These are phyloP conservation scores for Gypsophila paniculata DNA, from an alignment of 179 eudicot genomes.

Conservation along the genomic window DNA sequence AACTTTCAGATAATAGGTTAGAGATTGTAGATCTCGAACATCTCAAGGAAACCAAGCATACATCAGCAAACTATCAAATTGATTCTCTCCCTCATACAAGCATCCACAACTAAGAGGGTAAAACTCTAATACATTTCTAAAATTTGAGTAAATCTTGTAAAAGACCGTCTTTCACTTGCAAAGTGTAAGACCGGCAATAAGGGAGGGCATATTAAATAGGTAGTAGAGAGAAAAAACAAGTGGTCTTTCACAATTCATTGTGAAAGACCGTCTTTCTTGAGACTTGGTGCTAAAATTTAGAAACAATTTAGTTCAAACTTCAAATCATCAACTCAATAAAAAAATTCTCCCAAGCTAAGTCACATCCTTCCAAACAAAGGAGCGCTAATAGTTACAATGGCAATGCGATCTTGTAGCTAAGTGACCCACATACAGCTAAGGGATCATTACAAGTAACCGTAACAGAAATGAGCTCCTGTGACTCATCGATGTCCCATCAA, in stretches of 20 bases:
- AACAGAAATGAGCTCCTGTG: neutral
- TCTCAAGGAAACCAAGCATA: neutral
- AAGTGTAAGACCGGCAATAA: no score
- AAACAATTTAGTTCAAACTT: no score
- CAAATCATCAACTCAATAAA: neutral
- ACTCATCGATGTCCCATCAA: slow-evolving; percentile 6
- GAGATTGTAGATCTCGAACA: neutral
- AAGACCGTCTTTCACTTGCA: no score
- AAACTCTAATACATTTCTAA: neutral
- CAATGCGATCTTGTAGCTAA: neutral
- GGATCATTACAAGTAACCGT: neutral
- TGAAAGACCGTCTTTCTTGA: no score
- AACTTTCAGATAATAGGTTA: slow-evolving; percentile 6
- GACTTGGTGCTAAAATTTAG: no score
- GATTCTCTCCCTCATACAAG: slow-evolving; percentile 2
- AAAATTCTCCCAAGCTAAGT: neutral
- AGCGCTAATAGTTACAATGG: neutral
- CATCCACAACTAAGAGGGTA: neutral
- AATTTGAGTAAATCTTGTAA: no score
- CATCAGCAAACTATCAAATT: neutral
- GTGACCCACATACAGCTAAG: neutral
- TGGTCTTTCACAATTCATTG: no score
- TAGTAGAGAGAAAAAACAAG: no score
- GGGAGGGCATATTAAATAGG: no score
- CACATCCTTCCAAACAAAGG: neutral